These are phyloP conservation scores for Cardamine occulta DNA, from an alignment of 345 rosid genomes.

Conservation along the genomic window DNA sequence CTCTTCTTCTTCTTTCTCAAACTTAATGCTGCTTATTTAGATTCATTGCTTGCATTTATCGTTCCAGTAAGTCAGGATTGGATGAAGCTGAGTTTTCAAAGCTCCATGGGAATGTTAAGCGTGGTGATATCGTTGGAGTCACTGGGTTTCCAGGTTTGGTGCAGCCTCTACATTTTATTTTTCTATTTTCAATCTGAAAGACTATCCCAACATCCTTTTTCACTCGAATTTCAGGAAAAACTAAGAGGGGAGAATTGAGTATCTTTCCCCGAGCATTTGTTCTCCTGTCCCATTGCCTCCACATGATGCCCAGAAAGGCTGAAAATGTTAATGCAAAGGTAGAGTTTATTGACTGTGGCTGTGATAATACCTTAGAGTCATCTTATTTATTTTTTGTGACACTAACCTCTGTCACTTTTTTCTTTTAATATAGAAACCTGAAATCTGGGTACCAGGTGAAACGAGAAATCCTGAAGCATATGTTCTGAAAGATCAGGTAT, in stretches of 20 bases:
- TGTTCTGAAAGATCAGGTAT: conserved; percentile 91
- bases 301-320: conserved; percentile 81
- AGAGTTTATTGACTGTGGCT: conserved; percentile 19
- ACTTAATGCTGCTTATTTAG: not conserved
- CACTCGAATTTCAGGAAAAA: conserved; percentile 62
- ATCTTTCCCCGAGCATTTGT: conserved; percentile 67
- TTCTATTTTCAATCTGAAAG: not conserved
- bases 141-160: conserved; percentile 91
- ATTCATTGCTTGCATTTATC: not conserved
- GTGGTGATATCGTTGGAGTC: conserved; percentile 95
- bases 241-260: conserved; percentile 92
- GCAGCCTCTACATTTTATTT: not conserved
- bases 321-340: conserved; percentile 60
- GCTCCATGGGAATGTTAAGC: conserved; percentile 73
- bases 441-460: conserved; percentile 69
- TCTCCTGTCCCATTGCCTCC: conserved; percentile 87
- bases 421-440: conserved; percentile 53
- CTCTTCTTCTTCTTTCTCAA: not conserved
- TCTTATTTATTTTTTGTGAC: conserved; percentile 9
- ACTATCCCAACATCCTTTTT: not conserved
- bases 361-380: not conserved
- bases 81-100: conserved; percentile 72
- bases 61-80: conserved; percentile 75
- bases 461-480: conserved; percentile 83
- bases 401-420: conserved; percentile 24